Conservation (phyloP, 2,329 filamentous ascomycete genomes). For the Cercospora canescens region DNA sequence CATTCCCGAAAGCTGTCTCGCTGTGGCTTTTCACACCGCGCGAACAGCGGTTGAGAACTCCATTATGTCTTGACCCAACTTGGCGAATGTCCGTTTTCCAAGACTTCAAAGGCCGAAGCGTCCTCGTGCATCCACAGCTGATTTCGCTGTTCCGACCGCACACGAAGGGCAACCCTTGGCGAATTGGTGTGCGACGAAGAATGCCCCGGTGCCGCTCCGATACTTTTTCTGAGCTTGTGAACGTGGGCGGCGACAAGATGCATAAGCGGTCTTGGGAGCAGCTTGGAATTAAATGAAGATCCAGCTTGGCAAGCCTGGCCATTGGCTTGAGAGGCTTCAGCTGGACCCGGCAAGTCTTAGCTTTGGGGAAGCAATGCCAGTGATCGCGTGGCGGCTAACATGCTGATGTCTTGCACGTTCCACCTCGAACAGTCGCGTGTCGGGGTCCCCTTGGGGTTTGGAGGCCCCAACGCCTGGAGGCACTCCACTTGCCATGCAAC, state of each 20-base stretch:
- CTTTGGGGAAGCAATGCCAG: constrained; percentile 7
- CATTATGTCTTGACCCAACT: constrained; percentile 2
- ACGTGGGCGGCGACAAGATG: constrained; percentile 8
- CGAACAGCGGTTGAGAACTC: constrained; percentile 3
- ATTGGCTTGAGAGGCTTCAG: constrained; percentile 15
- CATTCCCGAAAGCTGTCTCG: neutral
- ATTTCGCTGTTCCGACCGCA: neutral
- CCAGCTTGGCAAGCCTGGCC: constrained; percentile 8
- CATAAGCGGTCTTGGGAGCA: constrained; percentile 15
- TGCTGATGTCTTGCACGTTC: constrained; percentile 1
- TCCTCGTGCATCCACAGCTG: constrained; percentile 5
- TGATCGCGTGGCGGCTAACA: constrained; percentile 9
- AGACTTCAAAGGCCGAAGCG: neutral
- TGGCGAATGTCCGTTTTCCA: neutral
- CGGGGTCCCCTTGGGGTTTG: constrained; percentile 5
- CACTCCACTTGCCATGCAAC: constrained; percentile 8
- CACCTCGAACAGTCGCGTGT: constrained; percentile 2
- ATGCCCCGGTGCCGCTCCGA: constrained; percentile 3
- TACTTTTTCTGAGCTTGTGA: constrained; percentile 12
- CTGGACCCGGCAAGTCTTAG: constrained; percentile 9
- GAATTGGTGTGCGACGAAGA: neutral
- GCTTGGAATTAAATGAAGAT: constrained; percentile 16
- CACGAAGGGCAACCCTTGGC: neutral
- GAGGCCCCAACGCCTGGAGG: neutral
- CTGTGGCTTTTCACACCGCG: constrained; percentile 2